Conservation (phyloP, 805 yeast species). For the Saccharomycopsis microspora region DNA sequence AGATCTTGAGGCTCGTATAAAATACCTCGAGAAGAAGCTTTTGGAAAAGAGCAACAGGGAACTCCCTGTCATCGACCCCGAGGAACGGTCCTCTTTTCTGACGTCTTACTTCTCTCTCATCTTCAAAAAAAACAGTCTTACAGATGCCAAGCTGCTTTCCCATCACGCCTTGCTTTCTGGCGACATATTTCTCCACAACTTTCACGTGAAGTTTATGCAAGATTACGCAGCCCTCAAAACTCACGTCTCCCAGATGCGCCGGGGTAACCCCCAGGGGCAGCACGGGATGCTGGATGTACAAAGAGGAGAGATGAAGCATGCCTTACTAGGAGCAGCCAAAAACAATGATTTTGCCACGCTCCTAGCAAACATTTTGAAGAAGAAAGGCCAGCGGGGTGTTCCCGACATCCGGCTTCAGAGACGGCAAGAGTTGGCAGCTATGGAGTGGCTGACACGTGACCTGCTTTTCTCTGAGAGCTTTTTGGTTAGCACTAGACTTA, state of each 20-base stretch:
- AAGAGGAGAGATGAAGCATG: slow-evolving; percentile 1
- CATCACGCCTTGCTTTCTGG: slow-evolving; percentile 2
- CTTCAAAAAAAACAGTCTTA: not conserved
- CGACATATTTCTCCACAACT: slow-evolving; percentile 9
- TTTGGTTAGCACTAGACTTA: not conserved
- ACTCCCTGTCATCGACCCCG: slow-evolving; percentile 4
- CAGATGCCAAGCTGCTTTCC: slow-evolving; percentile 7
- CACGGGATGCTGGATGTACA: slow-evolving; percentile 1
- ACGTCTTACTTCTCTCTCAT: slow-evolving; percentile 4
- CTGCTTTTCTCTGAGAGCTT: no score
- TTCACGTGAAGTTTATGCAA: slow-evolving; percentile 6
- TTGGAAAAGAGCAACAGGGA: not conserved
- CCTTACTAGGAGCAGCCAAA: not conserved
- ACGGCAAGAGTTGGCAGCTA: slow-evolving; percentile 7
- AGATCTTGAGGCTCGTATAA: not conserved
- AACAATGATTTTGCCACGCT: slow-evolving; percentile 12
- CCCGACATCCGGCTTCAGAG: slow-evolving; percentile 1
- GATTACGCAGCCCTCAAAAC: slow-evolving; percentile 8
- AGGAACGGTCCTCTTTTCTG: slow-evolving; percentile 1
- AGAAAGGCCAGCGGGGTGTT: not conserved
- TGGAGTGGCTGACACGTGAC: not conserved
- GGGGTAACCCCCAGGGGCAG: not conserved
- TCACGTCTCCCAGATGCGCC: not conserved
- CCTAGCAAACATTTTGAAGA: slow-evolving; percentile 5
- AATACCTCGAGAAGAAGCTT: not conserved